Conservation (phyloP, 768 basidiomycete genomes). For the Calocybe gangraenosa region DNA sequence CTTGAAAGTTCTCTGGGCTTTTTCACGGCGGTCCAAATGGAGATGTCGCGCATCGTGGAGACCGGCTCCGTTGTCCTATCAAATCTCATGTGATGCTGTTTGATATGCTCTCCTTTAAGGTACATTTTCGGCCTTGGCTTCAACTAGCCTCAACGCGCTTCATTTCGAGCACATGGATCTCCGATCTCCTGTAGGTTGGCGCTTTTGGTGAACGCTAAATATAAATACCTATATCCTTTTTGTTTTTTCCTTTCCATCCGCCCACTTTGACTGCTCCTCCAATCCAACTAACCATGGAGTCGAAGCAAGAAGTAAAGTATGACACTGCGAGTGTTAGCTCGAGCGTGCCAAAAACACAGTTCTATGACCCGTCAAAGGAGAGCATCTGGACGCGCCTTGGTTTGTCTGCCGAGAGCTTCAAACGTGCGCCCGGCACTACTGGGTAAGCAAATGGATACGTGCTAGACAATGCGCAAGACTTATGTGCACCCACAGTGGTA, state of each 20-base stretch:
- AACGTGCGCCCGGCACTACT: conserved; percentile 42
- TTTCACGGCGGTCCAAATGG: too few species aligned
- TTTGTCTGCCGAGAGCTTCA: conserved; percentile 39
- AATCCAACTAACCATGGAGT: conserved; percentile 19
- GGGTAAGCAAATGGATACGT: conserved; percentile 29
- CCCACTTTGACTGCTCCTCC: conserved; percentile 4
- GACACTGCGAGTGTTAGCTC: conserved; percentile 29
- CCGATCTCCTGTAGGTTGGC: too few species aligned
- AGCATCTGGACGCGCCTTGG: conserved; percentile 40
- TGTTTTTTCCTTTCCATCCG: conserved; percentile 7
- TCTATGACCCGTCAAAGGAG: conserved; percentile 47
- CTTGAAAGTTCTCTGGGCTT: too few species aligned
- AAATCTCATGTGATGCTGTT: too few species aligned
- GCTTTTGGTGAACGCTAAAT: too few species aligned
- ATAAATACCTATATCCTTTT: conserved; percentile 9
- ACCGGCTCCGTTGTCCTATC: too few species aligned
- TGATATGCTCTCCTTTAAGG: too few species aligned
- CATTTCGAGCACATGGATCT: too few species aligned
- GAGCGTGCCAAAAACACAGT: conserved; percentile 23
- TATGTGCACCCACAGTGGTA: conserved; percentile 24
- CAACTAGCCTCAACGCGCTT: too few species aligned
- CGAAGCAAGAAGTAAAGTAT: conserved; percentile 29
- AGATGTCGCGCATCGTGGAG: too few species aligned
- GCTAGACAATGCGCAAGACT: neutral
- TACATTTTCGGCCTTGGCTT: too few species aligned